Conservation (phyloP, 1,139 yeast species). For the Kodamaea sp. region DNA sequence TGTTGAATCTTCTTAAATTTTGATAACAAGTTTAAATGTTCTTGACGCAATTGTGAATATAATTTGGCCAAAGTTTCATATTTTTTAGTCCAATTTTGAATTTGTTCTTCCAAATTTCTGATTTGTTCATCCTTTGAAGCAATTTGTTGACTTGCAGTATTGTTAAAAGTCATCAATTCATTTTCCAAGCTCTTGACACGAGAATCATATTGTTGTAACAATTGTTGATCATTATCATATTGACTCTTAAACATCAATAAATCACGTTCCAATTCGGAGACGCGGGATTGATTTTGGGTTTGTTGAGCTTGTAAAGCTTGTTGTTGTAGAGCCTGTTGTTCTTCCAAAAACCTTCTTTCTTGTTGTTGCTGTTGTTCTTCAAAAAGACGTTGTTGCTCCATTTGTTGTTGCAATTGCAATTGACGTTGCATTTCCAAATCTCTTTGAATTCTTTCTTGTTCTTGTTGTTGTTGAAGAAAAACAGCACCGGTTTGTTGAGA, state of each 20-base stretch:
- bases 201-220: constrained; percentile 83
- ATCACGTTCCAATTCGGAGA: constrained; percentile 80
- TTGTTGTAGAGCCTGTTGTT: constrained; percentile 62
- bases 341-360: constrained; percentile 38
- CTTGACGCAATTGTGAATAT: constrained; percentile 88
- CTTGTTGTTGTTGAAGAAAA: constrained; percentile 49
- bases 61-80: constrained; percentile 87
- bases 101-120: constrained; percentile 68
- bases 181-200: constrained; percentile 79
- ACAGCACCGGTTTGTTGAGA: constrained; percentile 48
- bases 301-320: constrained; percentile 48
- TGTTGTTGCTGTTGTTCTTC: constrained; percentile 78
- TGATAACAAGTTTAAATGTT: constrained; percentile 75
- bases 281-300: constrained; percentile 74
- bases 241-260: constrained; percentile 72
- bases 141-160: constrained; percentile 70
- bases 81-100: constrained; percentile 76
- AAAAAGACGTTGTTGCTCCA: constrained; percentile 56
- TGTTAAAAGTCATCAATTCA: constrained; percentile 61
- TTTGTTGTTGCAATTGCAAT: constrained; percentile 45
- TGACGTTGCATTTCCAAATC: constrained; percentile 47
- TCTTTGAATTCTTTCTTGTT: constrained; percentile 68
- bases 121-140: constrained; percentile 76
- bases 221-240: constrained; percentile 79
- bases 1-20: constrained; percentile 83